Base-by-base conservation (phyloP, 2,329 filamentous ascomycete genomes). In the Diaporthe longicolla region DNA sequence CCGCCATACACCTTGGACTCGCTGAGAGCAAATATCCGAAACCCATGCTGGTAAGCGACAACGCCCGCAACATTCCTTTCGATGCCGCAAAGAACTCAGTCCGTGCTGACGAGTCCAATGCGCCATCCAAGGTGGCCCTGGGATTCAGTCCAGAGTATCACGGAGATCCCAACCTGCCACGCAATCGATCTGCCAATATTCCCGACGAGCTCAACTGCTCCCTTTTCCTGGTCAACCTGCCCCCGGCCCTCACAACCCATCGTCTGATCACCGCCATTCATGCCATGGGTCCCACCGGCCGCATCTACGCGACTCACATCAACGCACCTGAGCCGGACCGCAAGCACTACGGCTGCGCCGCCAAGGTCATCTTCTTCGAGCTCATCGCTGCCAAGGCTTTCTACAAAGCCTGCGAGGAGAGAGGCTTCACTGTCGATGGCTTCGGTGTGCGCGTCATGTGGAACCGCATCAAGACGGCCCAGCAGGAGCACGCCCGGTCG, bases 191-290 rank as follows among this genome's bases (percentile, higher is more conserved):
- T 1, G 85, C 84, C 6, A 63, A 81, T 45, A 84, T 87, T 45
- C 80, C 83, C 0, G 79, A 84, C 43, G 74, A 78, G 4, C 72
- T 84, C 43, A 90, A 89, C 79, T 89, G 87, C 43, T 84, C 87
- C 0, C 80, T 90, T 1, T 90, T 88, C 85, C 76, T 91, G 35
- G 87, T 85, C 1, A 87, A 88, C 66, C 83, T 91, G 0, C 87
- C 88, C 0, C 81, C 85, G 0, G 75, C 82, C 70, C 79, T 87
- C 55, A 84, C 81, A 2, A 82, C 85, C 54, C 76, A 79, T 35
- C 82, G 85, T 76, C 85, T 90, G 1, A 84, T 90, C 1, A 73
- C 77, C 1, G 76, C 81, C 3, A 84, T 90, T 57, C 82, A 84
- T 15, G 77, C 82, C 74, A 81, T 86, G 40, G 89, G 89, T 2